Conservation (phyloP, 768 basidiomycete genomes). For the Chlorophyllum brunneum region DNA sequence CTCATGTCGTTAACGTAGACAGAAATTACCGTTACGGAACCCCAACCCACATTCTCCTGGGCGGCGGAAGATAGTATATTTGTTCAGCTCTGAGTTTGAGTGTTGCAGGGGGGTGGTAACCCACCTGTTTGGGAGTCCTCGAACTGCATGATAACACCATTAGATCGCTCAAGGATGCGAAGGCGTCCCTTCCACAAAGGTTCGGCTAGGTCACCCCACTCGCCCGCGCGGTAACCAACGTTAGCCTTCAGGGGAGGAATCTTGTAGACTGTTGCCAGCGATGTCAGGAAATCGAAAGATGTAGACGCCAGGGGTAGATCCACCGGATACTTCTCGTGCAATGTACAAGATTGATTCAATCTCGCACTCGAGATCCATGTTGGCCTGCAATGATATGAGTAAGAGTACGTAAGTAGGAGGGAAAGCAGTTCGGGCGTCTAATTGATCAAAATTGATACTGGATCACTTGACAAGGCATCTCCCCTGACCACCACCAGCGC, state of each 20-base stretch:
- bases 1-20: slow-evolving; percentile 3
- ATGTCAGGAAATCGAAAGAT: slow-evolving; percentile 7
- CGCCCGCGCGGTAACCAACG: slow-evolving; percentile 87
- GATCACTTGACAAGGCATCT: slow-evolving; percentile 4
- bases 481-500: background rate
- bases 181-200: slow-evolving; percentile 93
- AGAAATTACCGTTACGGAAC: too few relatives aligned
- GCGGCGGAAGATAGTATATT: too few relatives aligned
- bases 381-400: slow-evolving; percentile 16
- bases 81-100: background rate
- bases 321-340: slow-evolving; percentile 88
- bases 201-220: slow-evolving; percentile 83
- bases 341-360: slow-evolving; percentile 89
- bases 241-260: slow-evolving; percentile 84
- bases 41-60: slow-evolving; percentile 61
- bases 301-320: slow-evolving; percentile 17
- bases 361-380: slow-evolving; percentile 68
- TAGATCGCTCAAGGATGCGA: slow-evolving; percentile 76
- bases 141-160: slow-evolving; percentile 65
- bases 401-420: background rate
- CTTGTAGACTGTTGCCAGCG: slow-evolving; percentile 67
- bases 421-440: background rate
- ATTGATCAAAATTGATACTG: background rate
- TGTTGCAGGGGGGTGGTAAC: slow-evolving; percentile 17
- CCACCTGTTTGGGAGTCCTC: slow-evolving; percentile 80